Evolutionary conservation across 768 basidiomycete species (phyloP).

Genomic region (Mycena polygramma): DNA sequence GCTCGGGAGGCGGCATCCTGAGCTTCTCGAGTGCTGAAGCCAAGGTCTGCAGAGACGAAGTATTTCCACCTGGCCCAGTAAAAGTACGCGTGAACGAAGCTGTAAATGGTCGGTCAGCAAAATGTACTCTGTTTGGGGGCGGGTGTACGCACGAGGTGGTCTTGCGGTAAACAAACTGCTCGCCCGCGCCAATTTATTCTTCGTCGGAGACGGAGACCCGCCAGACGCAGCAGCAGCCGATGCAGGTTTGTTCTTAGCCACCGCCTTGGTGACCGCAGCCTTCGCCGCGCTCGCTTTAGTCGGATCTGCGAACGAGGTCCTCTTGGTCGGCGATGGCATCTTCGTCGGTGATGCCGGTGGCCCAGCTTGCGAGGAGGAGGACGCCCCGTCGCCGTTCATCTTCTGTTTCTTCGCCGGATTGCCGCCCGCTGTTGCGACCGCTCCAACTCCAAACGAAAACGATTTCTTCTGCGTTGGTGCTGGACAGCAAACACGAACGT

Average conservation of each 20-base stretch:
- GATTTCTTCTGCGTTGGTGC: constrained; percentile 26
- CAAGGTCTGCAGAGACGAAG: constrained; percentile 72
- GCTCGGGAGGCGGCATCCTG: constrained; percentile 71
- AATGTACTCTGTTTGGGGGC: neutral
- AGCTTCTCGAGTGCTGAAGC: constrained; percentile 79
- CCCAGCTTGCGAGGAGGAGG: constrained; percentile 8
- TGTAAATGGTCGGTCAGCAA: constrained; percentile 3
- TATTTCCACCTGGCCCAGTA: constrained; percentile 39
- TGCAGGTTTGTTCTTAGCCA: constrained; percentile 30
- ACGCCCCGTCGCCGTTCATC: constrained; percentile 18
- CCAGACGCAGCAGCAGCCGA: constrained; percentile 31
- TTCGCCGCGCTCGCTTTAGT: constrained; percentile 34
- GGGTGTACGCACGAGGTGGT: constrained; percentile 29
- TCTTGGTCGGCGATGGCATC: constrained; percentile 35
- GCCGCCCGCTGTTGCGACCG: constrained; percentile 11
- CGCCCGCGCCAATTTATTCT: constrained; percentile 34
- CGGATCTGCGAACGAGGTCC: constrained; percentile 29
- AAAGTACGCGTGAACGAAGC: constrained; percentile 36
- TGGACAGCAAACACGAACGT: constrained; percentile 2
- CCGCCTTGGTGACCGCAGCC: constrained; percentile 26
- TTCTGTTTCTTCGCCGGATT: constrained; percentile 38
- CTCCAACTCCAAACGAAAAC: constrained; percentile 29
- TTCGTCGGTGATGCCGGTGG: constrained; percentile 17
- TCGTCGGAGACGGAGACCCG: constrained; percentile 31
- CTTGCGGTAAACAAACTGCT: constrained; percentile 32